phyloP scores from a whole-genome alignment of 371 early-diverging fungal genomes.

The Apophysomyces elegans region DNA sequence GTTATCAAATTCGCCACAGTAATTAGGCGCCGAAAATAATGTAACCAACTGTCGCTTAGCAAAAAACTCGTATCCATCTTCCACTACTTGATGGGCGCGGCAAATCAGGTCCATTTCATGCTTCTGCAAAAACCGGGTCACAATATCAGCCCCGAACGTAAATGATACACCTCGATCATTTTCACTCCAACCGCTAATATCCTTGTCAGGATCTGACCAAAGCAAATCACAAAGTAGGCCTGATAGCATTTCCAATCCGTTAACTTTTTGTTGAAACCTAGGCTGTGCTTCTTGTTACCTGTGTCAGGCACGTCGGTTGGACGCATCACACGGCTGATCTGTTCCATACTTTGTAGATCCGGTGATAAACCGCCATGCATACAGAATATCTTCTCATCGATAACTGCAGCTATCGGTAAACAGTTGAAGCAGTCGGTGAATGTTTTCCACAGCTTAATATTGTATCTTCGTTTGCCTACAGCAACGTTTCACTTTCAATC shows the following conservation, averaged over 20 bases:
- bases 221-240: constrained; percentile 85
- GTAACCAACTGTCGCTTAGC: constrained; percentile 94
- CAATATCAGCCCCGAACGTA: constrained; percentile 91
- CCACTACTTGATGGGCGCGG: constrained; percentile 98
- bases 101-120: constrained; percentile 94
- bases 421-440: constrained; percentile 99
- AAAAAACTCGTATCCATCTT: constrained; percentile 99
- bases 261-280: background rate
- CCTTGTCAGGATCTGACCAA: constrained; percentile 88
- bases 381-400: constrained; percentile 96
- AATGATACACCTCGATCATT: constrained; percentile 98
- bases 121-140: constrained; percentile 85
- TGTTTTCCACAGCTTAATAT: constrained; percentile 94
- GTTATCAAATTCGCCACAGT: constrained; percentile 99
- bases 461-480: constrained; percentile 86
- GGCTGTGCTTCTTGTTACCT: constrained; percentile 19
- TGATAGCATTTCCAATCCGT: constrained; percentile 23
- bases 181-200: constrained; percentile 89
- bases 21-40: constrained; percentile 97
- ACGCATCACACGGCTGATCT: constrained; percentile 86
- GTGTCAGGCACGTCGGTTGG: constrained; percentile 98
- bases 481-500: background rate
- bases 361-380: constrained; percentile 99
- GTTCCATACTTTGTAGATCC: constrained; percentile 86
- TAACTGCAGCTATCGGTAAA: constrained; percentile 94